Evolutionary conservation across 1,284 basidiomycete species (phyloP).

Genomic region (Pseudozyma pruni): DNA sequence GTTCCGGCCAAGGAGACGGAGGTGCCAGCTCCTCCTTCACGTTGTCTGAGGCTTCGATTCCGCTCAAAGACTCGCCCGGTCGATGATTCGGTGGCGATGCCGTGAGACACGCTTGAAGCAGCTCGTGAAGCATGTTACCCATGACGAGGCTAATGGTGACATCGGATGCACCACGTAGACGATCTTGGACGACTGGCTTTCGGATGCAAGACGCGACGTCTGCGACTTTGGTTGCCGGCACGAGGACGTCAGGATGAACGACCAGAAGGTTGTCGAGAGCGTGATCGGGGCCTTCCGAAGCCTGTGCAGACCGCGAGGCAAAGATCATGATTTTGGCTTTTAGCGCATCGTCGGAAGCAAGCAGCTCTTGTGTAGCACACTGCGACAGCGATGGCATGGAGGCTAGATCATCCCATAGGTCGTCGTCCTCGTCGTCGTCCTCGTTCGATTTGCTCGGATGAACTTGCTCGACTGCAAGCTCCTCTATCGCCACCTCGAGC

Average conservation of each 20-base stretch:
- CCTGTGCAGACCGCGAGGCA: conserved; percentile 17
- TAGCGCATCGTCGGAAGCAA: conserved; percentile 17
- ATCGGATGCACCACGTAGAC: conserved; percentile 49
- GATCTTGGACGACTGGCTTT: conserved; percentile 59
- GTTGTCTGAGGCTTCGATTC: not conserved
- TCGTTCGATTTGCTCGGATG: not conserved
- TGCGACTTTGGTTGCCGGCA: conserved; percentile 60
- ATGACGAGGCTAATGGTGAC: conserved; percentile 52
- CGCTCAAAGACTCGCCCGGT: not conserved
- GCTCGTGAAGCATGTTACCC: conserved; percentile 63
- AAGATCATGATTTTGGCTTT: conserved; percentile 28
- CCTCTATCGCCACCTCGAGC: conserved; percentile 17
- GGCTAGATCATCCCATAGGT: conserved; percentile 49
- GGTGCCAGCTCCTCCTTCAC: not conserved
- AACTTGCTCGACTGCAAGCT: not conserved
- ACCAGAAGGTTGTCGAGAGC: conserved; percentile 58
- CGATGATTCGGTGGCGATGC: conserved; percentile 2
- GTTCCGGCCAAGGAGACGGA: conserved; percentile 39
- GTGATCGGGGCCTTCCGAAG: conserved; percentile 6
- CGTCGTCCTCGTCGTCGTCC: conserved; percentile 30
- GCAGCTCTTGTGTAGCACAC: conserved; percentile 26
- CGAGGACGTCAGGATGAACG: conserved; percentile 62
- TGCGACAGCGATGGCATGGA: conserved; percentile 41
- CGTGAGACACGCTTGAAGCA: conserved; percentile 62
- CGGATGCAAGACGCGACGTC: conserved; percentile 60